Percentiles rank a stretch among this genome's conserved stretches.
Conservation (phyloP, 2,329 filamentous ascomycete genomes). For the Colletotrichum eremochloae region DNA sequence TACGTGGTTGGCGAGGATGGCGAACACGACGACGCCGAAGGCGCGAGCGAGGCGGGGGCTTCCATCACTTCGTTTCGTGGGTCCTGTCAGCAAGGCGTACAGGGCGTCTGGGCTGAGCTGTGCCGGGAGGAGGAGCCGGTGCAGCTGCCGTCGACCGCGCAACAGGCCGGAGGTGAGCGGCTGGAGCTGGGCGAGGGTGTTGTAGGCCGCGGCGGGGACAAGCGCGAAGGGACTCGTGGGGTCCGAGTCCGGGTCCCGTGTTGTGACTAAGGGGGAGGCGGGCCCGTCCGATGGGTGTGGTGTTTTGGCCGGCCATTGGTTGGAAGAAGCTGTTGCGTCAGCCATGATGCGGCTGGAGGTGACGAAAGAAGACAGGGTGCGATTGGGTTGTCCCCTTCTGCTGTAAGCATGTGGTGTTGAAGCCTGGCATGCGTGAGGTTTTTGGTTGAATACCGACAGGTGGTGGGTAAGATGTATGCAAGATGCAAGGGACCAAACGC, state of each 20-base stretch:
- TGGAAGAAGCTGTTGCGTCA: too few relatives aligned
- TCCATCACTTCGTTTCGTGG: conserved; percentile 41
- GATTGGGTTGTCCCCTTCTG: neutral
- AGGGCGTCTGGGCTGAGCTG: neutral
- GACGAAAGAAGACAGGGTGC: neutral
- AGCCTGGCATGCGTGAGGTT: neutral
- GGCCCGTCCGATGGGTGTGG: neutral
- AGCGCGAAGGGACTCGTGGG: neutral
- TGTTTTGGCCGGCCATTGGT: too few relatives aligned
- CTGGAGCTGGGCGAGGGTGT: neutral
- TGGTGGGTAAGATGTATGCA: neutral
- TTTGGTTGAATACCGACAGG: neutral
- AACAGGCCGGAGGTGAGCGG: neutral
- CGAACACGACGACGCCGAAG: conserved; percentile 49
- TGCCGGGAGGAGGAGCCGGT: neutral
- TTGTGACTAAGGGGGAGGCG: neutral
- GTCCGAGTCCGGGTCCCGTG: neutral
- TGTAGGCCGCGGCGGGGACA: neutral
- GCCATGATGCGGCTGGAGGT: neutral
- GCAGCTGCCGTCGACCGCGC: neutral
- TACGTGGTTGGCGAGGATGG: conserved; percentile 56
- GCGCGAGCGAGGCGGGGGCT: conserved; percentile 40
- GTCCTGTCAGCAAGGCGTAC: neutral
- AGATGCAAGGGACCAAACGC: neutral
- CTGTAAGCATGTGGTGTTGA: neutral